Conservation (phyloP, 2,329 filamentous ascomycete species). For the Arthrinium phaeospermum region DNA sequence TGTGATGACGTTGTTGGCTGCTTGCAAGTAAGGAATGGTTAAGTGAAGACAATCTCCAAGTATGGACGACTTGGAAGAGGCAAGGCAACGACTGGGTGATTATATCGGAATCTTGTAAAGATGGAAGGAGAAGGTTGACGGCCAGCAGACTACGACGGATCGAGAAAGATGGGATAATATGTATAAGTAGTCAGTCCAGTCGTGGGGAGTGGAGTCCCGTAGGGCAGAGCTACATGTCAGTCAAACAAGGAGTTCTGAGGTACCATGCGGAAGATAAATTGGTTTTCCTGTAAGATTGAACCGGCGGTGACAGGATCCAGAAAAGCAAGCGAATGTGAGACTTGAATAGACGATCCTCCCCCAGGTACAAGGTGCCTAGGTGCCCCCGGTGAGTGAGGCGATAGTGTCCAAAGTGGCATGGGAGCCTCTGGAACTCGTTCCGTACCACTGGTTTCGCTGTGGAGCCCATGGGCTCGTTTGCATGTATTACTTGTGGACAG, state of each 20-base stretch:
- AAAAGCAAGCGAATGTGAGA: conserved; percentile 22
- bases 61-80: neutral
- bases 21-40: neutral
- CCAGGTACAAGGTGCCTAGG: conserved; percentile 18
- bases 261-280: conserved; percentile 17
- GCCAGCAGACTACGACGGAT: conserved; percentile 15
- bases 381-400: conserved; percentile 20
- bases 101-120: conserved; percentile 9
- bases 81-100: neutral
- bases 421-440: conserved; percentile 19
- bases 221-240: conserved; percentile 18
- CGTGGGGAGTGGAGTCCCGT: conserved; percentile 19
- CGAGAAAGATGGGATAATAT: conserved; percentile 16
- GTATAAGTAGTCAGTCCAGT: conserved; percentile 13
- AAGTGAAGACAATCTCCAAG: neutral
- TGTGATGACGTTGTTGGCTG: neutral
- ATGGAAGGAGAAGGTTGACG: conserved; percentile 8
- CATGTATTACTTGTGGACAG: conserved; percentile 18
- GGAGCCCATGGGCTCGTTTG: conserved; percentile 18
- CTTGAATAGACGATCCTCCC: conserved; percentile 18
- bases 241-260: conserved; percentile 9
- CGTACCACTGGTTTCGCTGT: conserved; percentile 20
- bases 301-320: conserved; percentile 22
- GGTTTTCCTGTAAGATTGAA: conserved; percentile 19
- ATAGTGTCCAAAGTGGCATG: conserved; percentile 15